phyloP scores from a whole-genome alignment of 2,329 filamentous ascomycete species.

The Diaporthe aspalathi region DNA sequence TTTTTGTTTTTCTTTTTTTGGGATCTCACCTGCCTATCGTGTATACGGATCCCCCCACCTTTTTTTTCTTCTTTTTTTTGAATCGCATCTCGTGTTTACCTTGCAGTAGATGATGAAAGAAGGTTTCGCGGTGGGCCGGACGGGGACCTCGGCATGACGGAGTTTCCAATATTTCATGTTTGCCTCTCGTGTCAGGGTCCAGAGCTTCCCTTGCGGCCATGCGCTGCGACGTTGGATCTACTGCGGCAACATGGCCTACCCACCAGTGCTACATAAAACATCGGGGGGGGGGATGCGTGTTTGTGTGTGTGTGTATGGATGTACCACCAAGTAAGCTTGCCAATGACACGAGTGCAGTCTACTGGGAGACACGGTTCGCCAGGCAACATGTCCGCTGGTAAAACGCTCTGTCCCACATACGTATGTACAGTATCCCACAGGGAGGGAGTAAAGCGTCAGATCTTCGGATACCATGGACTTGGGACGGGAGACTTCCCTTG shows the following conservation, averaged over 20 bases:
- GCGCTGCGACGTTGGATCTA: slow-evolving; percentile 18
- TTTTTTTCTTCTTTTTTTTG: background rate
- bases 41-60: background rate
- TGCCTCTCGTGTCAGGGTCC: slow-evolving; percentile 10
- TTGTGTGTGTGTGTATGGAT: background rate
- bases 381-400: background rate
- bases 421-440: background rate
- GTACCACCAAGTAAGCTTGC: background rate
- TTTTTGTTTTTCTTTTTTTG: background rate
- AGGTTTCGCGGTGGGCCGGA: background rate
- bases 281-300: background rate
- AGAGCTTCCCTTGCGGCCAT: background rate
- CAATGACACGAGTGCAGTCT: background rate
- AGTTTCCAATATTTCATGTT: background rate
- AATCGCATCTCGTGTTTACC: background rate
- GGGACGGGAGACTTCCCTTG: slow-evolving; percentile 13
- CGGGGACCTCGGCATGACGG: background rate
- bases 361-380: background rate
- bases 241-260: background rate
- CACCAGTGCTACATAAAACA: background rate
- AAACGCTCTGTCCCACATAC: background rate
- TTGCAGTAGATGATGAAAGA: background rate
- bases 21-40: too few species aligned
- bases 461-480: slow-evolving; percentile 1
- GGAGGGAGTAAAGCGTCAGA: background rate